Evolutionary conservation across 2,329 filamentous ascomycete species (phyloP).

Genomic region (Hymenoscyphus albidus): DNA sequence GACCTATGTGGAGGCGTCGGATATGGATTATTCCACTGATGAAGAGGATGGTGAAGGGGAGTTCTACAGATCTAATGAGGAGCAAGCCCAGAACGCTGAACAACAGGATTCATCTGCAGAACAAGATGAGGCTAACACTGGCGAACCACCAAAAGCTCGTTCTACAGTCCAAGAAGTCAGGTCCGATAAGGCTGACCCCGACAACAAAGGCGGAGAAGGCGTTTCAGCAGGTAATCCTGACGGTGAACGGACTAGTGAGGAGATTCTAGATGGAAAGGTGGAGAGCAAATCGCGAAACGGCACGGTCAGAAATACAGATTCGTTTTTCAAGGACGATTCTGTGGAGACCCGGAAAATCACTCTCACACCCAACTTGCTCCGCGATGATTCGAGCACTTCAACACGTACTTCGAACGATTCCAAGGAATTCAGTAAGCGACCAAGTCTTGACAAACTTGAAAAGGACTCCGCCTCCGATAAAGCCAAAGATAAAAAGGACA

Average conservation of each 20-base stretch:
- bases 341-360: conserved; percentile 97
- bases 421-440: conserved; percentile 51
- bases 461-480: conserved; percentile 64
- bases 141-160: conserved; percentile 41
- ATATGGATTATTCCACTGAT: conserved; percentile 66
- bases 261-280: conserved; percentile 55
- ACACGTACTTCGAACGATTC: conserved; percentile 41
- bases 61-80: conserved; percentile 45
- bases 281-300: conserved; percentile 73
- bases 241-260: conserved; percentile 56
- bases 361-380: conserved; percentile 84
- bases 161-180: conserved; percentile 35
- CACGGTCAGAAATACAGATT: conserved; percentile 86
- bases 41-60: conserved; percentile 54
- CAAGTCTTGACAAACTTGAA: conserved; percentile 73
- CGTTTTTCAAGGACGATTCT: conserved; percentile 94
- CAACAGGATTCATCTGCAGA: conserved; percentile 33
- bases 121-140: conserved; percentile 34
- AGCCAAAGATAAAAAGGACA: conserved; percentile 63
- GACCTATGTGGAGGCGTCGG: conserved; percentile 69
- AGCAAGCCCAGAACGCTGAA: conserved; percentile 38
- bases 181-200: conserved; percentile 24
- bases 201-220: conserved; percentile 17
- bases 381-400: conserved; percentile 62
- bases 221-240: conserved; percentile 35